Evolutionary conservation across 2,329 filamentous ascomycete genomes (phyloP), one percentile per base, ranked within the genome.

Genomic region (Clarireedia hainanense): DNA sequence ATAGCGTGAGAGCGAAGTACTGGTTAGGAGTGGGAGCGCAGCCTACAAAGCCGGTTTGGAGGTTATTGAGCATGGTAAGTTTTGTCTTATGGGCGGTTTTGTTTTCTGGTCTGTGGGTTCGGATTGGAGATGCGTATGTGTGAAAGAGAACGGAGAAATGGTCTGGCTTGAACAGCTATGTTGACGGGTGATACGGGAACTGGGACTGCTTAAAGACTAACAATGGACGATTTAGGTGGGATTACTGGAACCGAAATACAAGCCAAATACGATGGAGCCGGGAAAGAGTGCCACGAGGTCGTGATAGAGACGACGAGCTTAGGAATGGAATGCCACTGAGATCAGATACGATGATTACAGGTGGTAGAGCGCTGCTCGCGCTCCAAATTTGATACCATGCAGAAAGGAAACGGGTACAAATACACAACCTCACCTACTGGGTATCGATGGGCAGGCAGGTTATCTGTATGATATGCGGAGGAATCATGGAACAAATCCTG

Each of bases 21-120:
- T 99, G 94, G 94, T 79, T 99, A 37, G 94, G 94, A 70, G 92
- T 97, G 3, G 94, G 94, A 1, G 94, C 94, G 55, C 94, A 99
- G 74, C 94, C 94, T 9, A 91, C 88, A 60, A 89, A 96, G 64
- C 85, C 89, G 3, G 89, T 88, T 37, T 96, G 91, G 91, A 80
- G 89, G 69, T 72, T 97, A 65, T 75, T 99, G 64, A 81, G 81
- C 55, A 86, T 96, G 89, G 89, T 91, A 56, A 64, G 73, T 59
- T 42, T 26, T 47, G 6, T 46, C 17, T 50, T n/a, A 6, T 47
- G 43, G 43, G 47, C 24, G 4, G 10, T 10, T 50, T 42, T 17
- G 5, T 20, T 42, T n/a, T n/a, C 6, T 3, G n/a, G 39, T 5
- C 5, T n/a, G 39, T 7, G 39, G 17, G n/a, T n/a, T 20, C 10